Evolutionary conservation across 2,329 filamentous ascomycete species (phyloP), one percentile per base, ranked within the genome.

Genomic region (Scytalidium lignicola): DNA sequence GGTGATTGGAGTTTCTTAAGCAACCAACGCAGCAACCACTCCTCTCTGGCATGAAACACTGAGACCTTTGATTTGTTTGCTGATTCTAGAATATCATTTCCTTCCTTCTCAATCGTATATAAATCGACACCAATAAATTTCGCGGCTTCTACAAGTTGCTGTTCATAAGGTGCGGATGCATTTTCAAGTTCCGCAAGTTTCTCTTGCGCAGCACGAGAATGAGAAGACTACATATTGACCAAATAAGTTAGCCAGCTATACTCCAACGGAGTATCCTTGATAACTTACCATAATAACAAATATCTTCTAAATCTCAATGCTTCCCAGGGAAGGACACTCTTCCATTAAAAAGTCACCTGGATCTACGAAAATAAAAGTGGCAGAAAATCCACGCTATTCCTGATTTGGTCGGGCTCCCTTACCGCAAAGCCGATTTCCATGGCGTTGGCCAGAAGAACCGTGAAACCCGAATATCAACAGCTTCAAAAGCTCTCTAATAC

Each of bases 11-110:
- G 55, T 60, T 78, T 83, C 57, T 80, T 82, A 58, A 85, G 68
- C 20, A 86, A 66, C 84, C 84, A 87, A 59, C 78, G 76, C 50
- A 86, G 62, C 13, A 85, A 73, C 81, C 82, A 86, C 70, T 86
- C 82, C 58, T 82, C 78, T 59, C 79, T 76, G 22, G 58, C 63
- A 55, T 63, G 60, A 50, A 60, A 65, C 12, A 41, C n/a, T 9
- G 20, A 45, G 3, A 46, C 41, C 26, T n/a, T 19, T 13, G 44
- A 22, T 23, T 44, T 43, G 17, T 51, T 49, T 5, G 41, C 39
- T 21, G 23, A 46, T 19, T 45, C 39, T 32, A 13, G 29, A 19
- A 8, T 43, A 48, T 49, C 41, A 10, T 47, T 39, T 12, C 20
- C 20, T 10, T 42, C 43, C 51, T 47, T 54, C 26, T 48, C 56